Evolutionary conservation across 2,329 filamentous ascomycete genomes (phyloP).

Genomic region (Epichloe amarillans): DNA sequence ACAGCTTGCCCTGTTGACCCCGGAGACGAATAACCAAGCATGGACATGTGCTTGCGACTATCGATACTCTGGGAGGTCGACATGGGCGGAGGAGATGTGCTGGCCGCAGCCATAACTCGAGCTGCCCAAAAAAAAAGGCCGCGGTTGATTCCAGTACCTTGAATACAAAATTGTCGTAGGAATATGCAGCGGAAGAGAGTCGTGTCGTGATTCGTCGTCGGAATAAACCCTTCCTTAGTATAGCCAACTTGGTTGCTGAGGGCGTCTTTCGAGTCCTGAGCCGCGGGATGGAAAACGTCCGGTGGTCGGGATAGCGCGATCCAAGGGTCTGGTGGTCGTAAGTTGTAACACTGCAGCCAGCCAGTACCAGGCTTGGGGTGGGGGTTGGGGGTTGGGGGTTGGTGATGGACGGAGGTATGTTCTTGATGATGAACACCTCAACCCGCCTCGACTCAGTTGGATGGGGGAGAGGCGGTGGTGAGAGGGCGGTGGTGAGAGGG

Average conservation of each 20-base stretch:
- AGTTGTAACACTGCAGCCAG: background rate
- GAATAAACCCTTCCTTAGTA: background rate
- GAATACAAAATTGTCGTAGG: background rate
- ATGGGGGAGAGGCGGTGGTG: background rate
- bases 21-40: slow-evolving; percentile 2
- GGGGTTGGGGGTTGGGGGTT: background rate
- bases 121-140: background rate
- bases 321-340: background rate
- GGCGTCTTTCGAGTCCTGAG: background rate
- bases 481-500: too few relatives aligned
- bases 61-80: slow-evolving; percentile 15
- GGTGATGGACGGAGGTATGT: background rate
- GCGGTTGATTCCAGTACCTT: background rate
- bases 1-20: slow-evolving; percentile 11
- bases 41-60: slow-evolving; percentile 7
- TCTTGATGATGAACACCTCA: background rate
- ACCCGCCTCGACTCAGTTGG: background rate
- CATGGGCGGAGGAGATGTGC: slow-evolving; percentile 20
- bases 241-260: background rate
- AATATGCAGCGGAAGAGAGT: background rate
- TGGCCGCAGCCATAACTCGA: slow-evolving; percentile 21
- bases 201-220: background rate
- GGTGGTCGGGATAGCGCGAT: background rate
- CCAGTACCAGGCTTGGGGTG: background rate
- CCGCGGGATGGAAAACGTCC: background rate